These are phyloP conservation scores for Scorias spongiosa DNA, from an alignment of 2,329 filamentous ascomycete species.

Conservation along the genomic window DNA sequence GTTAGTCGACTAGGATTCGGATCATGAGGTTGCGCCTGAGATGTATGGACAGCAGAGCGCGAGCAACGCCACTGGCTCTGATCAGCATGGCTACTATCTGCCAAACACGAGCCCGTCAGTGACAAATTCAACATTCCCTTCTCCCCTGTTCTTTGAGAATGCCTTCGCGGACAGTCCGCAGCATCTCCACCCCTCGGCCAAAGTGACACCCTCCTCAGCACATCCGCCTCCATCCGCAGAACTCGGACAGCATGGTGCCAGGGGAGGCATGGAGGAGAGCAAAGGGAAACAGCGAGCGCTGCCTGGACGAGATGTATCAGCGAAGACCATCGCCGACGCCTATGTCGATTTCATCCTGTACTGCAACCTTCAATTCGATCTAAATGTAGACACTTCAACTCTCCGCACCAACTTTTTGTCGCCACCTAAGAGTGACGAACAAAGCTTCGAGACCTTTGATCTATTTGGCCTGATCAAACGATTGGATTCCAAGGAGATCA, in stretches of 20 bases:
- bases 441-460: constrained; percentile 63
- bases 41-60: constrained; percentile 14
- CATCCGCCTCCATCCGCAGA: constrained; percentile 9
- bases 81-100: constrained; percentile 8
- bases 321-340: constrained; percentile 60
- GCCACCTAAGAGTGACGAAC: constrained; percentile 76
- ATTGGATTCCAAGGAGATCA: constrained; percentile 69
- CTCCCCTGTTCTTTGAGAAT: constrained; percentile 13
- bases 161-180: constrained; percentile 10
- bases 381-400: constrained; percentile 52
- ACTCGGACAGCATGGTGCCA: constrained; percentile 9
- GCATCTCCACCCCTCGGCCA: constrained; percentile 7
- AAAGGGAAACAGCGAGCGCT: constrained; percentile 31
- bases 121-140: constrained; percentile 8
- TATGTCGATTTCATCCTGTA: constrained; percentile 77
- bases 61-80: constrained; percentile 10
- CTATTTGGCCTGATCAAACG: constrained; percentile 66
- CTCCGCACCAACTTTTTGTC: constrained; percentile 62
- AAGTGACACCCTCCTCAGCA: constrained; percentile 5
- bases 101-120: constrained; percentile 9
- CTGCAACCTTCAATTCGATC: constrained; percentile 70
- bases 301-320: constrained; percentile 53
- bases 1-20: too few species aligned
- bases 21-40: not conserved
- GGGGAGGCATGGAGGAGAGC: constrained; percentile 8